Percentiles rank a stretch among this genome's conserved stretches.
Conservation (phyloP, 805 yeast species). For the Candida methanosorbosa region DNA sequence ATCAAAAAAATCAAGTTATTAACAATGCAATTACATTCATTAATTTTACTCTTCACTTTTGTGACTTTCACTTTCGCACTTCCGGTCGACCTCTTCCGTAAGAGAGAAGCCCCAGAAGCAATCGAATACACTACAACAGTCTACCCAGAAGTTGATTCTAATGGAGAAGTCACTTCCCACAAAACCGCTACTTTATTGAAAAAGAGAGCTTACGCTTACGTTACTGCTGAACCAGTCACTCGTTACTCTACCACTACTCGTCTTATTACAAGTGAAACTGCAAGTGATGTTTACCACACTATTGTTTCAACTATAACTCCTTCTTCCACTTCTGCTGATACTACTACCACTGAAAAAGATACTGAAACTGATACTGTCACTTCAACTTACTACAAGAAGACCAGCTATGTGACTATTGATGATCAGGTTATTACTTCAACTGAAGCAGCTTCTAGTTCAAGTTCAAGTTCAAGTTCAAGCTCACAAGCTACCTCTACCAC, state of each 20-base stretch:
- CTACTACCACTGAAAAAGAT: not conserved
- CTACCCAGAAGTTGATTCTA: not conserved
- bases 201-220: slow-evolving; percentile 19
- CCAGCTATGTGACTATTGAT: slow-evolving; percentile 11
- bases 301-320: slow-evolving; percentile 4
- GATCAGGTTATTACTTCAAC: slow-evolving; percentile 12
- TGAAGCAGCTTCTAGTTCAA: slow-evolving; percentile 20
- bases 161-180: not conserved
- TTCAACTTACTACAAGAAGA: not conserved
- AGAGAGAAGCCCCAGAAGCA: not conserved
- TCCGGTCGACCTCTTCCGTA: not conserved
- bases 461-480: slow-evolving; percentile 9
- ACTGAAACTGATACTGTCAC: slow-evolving; percentile 1
- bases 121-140: not conserved
- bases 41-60: slow-evolving; percentile 1
- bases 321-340: not conserved
- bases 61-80: slow-evolving; percentile 1
- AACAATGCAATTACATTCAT: not conserved
- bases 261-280: not conserved
- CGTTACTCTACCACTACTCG: slow-evolving; percentile 9
- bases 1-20: slow-evolving; percentile 1
- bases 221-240: slow-evolving; percentile 18
- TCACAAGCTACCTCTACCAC: slow-evolving; percentile 6
- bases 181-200: slow-evolving; percentile 2
- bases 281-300: slow-evolving; percentile 3